Evolutionary conservation across 306 rosid species (phyloP).

Genomic region (Abrus precatorius): DNA sequence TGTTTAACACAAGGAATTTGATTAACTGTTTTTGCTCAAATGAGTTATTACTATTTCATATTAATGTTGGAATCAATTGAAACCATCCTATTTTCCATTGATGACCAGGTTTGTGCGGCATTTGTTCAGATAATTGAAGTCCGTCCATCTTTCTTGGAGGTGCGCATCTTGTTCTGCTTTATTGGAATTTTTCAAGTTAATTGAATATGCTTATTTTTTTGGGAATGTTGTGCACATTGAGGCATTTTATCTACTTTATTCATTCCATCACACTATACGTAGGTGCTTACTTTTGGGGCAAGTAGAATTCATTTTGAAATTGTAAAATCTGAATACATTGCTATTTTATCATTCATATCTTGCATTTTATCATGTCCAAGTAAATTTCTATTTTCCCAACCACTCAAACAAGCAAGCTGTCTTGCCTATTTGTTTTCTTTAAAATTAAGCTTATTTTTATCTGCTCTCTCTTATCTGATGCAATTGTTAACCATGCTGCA

Average conservation of each 20-base stretch:
- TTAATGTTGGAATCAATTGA: constrained; percentile 46
- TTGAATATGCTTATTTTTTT: constrained; percentile 24
- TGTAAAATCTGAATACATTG: constrained; percentile 5
- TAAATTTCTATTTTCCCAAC: constrained; percentile 21
- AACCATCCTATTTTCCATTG: constrained; percentile 47
- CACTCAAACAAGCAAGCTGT: constrained; percentile 29
- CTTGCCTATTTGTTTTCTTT: constrained; percentile 36
- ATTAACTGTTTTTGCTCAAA: constrained; percentile 15
- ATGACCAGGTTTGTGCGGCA: constrained; percentile 90
- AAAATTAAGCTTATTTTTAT: constrained; percentile 21
- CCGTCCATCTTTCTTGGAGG: constrained; percentile 93
- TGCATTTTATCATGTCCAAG: constrained; percentile 13
- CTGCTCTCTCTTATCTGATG: constrained; percentile 45
- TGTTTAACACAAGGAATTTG: neutral
- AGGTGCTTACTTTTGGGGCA: constrained; percentile 23
- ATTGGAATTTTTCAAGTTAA: constrained; percentile 19
- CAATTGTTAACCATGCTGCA: constrained; percentile 60
- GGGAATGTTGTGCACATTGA: constrained; percentile 33
- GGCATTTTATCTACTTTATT: constrained; percentile 24
- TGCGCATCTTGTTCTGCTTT: constrained; percentile 49
- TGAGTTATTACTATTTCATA: constrained; percentile 25
- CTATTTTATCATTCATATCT: constrained; percentile 29
- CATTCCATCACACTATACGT: constrained; percentile 27
- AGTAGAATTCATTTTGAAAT: constrained; percentile 23
- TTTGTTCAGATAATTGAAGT: constrained; percentile 99